Base-by-base conservation (phyloP, 768 basidiomycete species). In the Boletellus emodensis region DNA sequence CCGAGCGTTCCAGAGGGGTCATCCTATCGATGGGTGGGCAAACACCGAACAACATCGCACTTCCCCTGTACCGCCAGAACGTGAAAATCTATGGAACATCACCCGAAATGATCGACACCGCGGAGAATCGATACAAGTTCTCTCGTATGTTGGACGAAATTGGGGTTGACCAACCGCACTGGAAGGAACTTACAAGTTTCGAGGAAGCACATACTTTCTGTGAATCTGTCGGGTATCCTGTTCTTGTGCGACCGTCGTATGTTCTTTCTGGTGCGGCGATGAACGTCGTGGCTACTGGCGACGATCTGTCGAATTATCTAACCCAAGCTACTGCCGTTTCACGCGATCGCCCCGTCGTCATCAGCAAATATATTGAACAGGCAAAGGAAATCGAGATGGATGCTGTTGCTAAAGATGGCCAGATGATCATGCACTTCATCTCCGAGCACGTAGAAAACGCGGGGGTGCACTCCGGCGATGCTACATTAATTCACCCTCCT, bases 331-430 rank as follows among this genome's bases (percentile, higher is more conserved):
- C 94, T 18, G 94, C 90, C 47, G 94, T 99, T 49, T 99, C 96
- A 38, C 85, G 90, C 40, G 92, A 94, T 32, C 90, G 96, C 62
- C 95, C 95, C 2, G 94, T 97, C 55, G 95, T 99, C 60, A 98
- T 98, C 71, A 89, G 91, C 56, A 99, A 99, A 71, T 99, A 96
- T 74, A 96, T 99, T 67, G 95, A 98, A 68, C 91, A 96, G 68
- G 96, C 96, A 28, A 98, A 99, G 77, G 96, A 99, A 73, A 99
- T 99, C 58, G 96, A 99, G 76, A 97, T 99, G 93, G 96, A 99
- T 63, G 96, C 96, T 18, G 84, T 99, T 35, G 96, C 96, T 32
- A 90, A 90, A 71, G 91, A 92, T 63, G 95, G 95, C 18, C 91
- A 96, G 76, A 87, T 99, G 82, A 79, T 97, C 69, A 97, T 99